phyloP scores from a whole-genome alignment of 1,284 basidiomycete genomes.

The Athelia psychrophila region DNA sequence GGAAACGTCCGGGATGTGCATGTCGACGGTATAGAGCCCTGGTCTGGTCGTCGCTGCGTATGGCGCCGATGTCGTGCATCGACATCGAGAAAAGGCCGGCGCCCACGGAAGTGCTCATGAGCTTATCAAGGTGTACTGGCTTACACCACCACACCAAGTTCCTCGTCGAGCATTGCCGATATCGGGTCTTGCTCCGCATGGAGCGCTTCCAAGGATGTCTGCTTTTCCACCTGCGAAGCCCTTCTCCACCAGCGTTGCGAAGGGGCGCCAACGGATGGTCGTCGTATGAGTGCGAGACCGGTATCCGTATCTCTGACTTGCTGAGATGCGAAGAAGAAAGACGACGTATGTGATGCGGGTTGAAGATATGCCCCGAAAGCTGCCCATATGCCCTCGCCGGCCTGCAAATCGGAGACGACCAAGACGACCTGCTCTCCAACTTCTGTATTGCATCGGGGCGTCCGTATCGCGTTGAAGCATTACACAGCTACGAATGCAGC shows the following conservation, averaged over 20 bases:
- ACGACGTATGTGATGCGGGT: conserved; percentile 79
- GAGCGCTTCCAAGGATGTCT: conserved; percentile 64
- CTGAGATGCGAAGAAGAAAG: conserved; percentile 82
- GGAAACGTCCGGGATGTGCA: conserved; percentile 98
- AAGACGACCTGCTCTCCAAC: conserved; percentile 67
- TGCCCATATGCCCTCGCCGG: conserved; percentile 86
- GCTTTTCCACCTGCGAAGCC: conserved; percentile 87
- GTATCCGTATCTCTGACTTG: conserved; percentile 57
- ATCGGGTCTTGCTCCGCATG: conserved; percentile 47
- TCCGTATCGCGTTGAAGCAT: conserved; percentile 86
- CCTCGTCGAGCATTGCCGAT: conserved; percentile 95
- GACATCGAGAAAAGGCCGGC: conserved; percentile 74
- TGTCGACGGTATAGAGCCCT: conserved; percentile 90
- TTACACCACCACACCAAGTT: conserved; percentile 94
- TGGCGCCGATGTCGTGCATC: conserved; percentile 76
- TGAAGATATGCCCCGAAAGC: conserved; percentile 92
- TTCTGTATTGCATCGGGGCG: conserved; percentile 80
- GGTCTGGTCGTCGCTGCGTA: too few relatives aligned
- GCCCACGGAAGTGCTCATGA: conserved; percentile 62
- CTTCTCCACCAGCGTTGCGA: conserved; percentile 95
- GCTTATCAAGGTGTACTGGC: conserved; percentile 51
- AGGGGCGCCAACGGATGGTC: conserved; percentile 97
- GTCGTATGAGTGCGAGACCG: conserved; percentile 87
- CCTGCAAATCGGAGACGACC: conserved; percentile 85
- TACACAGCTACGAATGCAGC: conserved; percentile 93